Percentiles rank a stretch among this genome's conserved stretches.
These are phyloP conservation scores for Trichoderma erinaceum DNA, from an alignment of 495 filamentous ascomycete species.

Conservation along the genomic window DNA sequence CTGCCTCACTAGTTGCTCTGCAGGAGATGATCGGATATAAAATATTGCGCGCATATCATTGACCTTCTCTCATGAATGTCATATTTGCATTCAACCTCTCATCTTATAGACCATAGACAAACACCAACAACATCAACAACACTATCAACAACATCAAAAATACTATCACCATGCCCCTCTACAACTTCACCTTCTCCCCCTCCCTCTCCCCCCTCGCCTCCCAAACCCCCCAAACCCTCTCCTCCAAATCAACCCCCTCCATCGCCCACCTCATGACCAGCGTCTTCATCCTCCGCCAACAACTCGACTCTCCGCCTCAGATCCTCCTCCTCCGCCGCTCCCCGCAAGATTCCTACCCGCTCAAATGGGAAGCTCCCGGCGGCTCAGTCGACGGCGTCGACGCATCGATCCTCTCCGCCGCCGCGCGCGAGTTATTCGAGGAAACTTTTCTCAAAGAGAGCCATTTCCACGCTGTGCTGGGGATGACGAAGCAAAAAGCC, in stretches of 20 bases:
- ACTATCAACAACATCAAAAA: background rate
- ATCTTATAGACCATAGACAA: background rate
- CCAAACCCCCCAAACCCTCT: background rate
- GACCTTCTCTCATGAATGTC: background rate
- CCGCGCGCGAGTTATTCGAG: slow-evolving; percentile 38
- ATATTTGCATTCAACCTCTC: no score
- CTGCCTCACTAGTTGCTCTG: background rate
- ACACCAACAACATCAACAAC: background rate
- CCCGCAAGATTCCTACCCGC: background rate
- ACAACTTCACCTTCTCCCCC: background rate
- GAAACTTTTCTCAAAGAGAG: slow-evolving; percentile 32
- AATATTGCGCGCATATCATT: background rate
- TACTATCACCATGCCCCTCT: background rate
- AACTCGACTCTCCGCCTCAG: background rate
- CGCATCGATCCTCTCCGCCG: slow-evolving; percentile 33
- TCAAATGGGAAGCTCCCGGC: slow-evolving; percentile 38
- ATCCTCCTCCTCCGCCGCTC: slow-evolving; percentile 10
- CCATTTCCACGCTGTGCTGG: slow-evolving; percentile 26
- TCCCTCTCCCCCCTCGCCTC: background rate
- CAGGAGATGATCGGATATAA: background rate
- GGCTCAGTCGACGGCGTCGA: slow-evolving; percentile 36
- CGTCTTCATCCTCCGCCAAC: slow-evolving; percentile 13
- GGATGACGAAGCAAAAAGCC: background rate
- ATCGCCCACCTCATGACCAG: slow-evolving; percentile 12
- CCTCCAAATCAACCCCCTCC: background rate